phyloP scores from a whole-genome alignment of 1,139 yeast species.

The Starmera stellimalicola region DNA sequence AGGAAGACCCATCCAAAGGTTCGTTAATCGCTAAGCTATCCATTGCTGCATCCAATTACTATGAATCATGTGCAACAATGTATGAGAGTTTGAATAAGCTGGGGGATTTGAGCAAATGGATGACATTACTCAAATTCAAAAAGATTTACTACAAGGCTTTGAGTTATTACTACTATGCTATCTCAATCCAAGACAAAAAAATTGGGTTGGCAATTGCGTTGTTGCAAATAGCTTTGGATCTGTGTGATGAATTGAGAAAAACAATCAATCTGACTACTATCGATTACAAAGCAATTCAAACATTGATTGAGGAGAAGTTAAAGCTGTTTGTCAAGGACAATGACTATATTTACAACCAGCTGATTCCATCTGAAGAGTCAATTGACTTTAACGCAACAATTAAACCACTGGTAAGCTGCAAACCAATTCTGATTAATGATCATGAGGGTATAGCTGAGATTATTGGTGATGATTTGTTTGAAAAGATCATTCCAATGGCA shows the following conservation, averaged over 20 bases:
- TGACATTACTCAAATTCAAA: slow-evolving; percentile 32
- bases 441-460: slow-evolving; percentile 42
- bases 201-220: slow-evolving; percentile 75
- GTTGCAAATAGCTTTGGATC: slow-evolving; percentile 38
- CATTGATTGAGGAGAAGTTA: slow-evolving; percentile 20
- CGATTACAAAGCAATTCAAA: slow-evolving; percentile 22
- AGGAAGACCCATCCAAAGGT: slow-evolving; percentile 37
- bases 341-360: slow-evolving; percentile 79
- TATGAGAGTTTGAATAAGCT: slow-evolving; percentile 35
- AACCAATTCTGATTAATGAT: slow-evolving; percentile 43
- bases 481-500: slow-evolving; percentile 73
- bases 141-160: slow-evolving; percentile 36
- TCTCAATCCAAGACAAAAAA: slow-evolving; percentile 34
- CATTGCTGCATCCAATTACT: slow-evolving; percentile 47
- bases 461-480: slow-evolving; percentile 52
- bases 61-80: slow-evolving; percentile 39
- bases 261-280: slow-evolving; percentile 19
- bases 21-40: slow-evolving; percentile 70
- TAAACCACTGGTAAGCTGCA: slow-evolving; percentile 70
- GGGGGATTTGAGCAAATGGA: slow-evolving; percentile 36
- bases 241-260: slow-evolving; percentile 15
- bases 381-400: slow-evolving; percentile 38
- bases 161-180: slow-evolving; percentile 30
- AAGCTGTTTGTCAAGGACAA: slow-evolving; percentile 62
- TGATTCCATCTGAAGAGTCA: slow-evolving; percentile 51